Evolutionary conservation across 2,329 filamentous ascomycete species (phyloP).

Genomic region (Sarocladium kiliense): DNA sequence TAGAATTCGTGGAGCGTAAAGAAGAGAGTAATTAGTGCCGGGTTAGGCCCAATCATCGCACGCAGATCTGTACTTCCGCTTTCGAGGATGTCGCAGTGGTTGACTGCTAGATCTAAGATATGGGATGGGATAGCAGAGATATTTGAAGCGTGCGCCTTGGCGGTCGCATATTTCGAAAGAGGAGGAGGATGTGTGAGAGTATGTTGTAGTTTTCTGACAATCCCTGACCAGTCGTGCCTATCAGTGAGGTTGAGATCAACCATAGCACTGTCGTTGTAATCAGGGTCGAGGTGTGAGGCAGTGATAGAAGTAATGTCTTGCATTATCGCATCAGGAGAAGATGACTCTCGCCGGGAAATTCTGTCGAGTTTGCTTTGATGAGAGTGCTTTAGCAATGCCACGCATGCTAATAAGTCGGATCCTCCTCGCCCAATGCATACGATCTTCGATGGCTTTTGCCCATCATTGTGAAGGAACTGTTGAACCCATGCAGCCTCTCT

Average conservation of each 20-base stretch:
- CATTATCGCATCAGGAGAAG: slow-evolving; percentile 6
- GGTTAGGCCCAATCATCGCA: slow-evolving; percentile 12
- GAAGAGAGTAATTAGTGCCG: slow-evolving; percentile 13
- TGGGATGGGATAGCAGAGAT: slow-evolving; percentile 12
- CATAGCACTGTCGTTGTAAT: slow-evolving; percentile 9
- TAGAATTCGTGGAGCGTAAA: slow-evolving; percentile 17
- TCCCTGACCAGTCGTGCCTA: slow-evolving; percentile 14
- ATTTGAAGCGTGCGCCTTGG: slow-evolving; percentile 14
- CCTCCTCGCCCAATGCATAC: slow-evolving; percentile 15
- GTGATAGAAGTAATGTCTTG: not conserved
- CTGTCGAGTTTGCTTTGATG: slow-evolving; percentile 10
- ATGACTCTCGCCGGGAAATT: slow-evolving; percentile 3
- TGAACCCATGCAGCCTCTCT: slow-evolving; percentile 12
- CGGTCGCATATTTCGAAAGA: slow-evolving; percentile 16
- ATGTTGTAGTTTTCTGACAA: slow-evolving; percentile 13
- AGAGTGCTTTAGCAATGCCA: slow-evolving; percentile 10
- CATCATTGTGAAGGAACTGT: slow-evolving; percentile 9
- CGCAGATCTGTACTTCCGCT: slow-evolving; percentile 11
- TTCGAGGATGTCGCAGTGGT: slow-evolving; percentile 12
- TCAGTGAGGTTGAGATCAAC: slow-evolving; percentile 13
- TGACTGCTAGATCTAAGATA: slow-evolving; percentile 11
- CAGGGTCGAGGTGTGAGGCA: not conserved
- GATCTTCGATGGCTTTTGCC: slow-evolving; percentile 10
- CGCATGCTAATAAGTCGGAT: slow-evolving; percentile 14
- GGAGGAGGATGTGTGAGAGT: slow-evolving; percentile 13